phyloP scores from a whole-genome alignment of 768 basidiomycete species.

The Lentinula edodes region DNA sequence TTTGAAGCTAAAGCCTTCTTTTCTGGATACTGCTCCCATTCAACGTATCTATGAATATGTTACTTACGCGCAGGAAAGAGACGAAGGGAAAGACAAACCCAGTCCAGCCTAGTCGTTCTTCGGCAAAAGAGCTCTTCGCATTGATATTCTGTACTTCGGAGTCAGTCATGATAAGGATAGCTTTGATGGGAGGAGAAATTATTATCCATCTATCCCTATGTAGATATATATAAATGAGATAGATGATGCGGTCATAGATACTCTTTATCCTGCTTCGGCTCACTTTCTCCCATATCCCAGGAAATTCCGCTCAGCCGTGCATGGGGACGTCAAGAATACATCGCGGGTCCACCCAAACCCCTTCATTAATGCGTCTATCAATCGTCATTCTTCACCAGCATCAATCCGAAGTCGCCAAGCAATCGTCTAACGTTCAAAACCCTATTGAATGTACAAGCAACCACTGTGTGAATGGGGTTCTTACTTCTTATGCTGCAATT shows the following conservation, averaged over 20 bases:
- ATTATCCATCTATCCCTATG: neutral
- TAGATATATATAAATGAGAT: neutral
- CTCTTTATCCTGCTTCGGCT: neutral
- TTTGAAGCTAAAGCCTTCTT: conserved; percentile 33
- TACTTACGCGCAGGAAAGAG: neutral
- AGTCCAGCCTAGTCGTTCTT: conserved; percentile 33
- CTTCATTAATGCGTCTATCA: too few species aligned
- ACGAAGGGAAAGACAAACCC: conserved; percentile 20
- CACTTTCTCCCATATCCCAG: neutral
- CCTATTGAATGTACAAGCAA: too few species aligned
- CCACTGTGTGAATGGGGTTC: too few species aligned
- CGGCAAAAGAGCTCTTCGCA: conserved; percentile 24
- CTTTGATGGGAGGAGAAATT: neutral
- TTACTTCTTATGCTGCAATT: too few species aligned
- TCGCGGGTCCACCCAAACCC: neutral
- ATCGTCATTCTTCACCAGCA: too few species aligned
- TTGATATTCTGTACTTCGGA: neutral
- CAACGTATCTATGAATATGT: conserved; percentile 30
- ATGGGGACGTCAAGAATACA: neutral
- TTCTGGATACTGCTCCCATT: conserved; percentile 44
- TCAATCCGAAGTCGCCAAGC: too few species aligned
- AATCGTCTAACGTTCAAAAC: too few species aligned
- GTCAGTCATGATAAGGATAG: neutral
- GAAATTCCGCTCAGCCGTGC: neutral
- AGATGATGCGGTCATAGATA: neutral